Evolutionary conservation across 73 alveolate species (phyloP).

Genomic region (Paramecium primaurelia): DNA sequence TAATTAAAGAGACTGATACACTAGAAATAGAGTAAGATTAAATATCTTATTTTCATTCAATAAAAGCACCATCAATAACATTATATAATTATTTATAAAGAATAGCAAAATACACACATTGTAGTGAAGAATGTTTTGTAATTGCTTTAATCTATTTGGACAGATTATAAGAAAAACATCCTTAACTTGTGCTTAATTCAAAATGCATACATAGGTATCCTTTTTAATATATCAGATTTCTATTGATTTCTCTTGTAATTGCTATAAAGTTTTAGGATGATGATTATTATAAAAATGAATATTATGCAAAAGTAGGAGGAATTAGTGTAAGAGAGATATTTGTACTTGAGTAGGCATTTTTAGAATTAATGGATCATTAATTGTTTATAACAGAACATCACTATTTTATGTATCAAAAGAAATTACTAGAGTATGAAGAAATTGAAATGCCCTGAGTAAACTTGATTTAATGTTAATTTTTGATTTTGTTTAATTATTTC

Average conservation of each 20-base stretch:
- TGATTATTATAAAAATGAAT: conserved; percentile 65
- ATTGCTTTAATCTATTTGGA: conserved; percentile 74
- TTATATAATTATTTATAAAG: conserved; percentile 64
- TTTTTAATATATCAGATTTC: conserved; percentile 66
- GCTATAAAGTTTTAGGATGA: conserved; percentile 80
- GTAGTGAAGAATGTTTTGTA: conserved; percentile 66
- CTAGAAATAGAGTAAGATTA: not conserved
- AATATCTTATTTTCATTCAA: conserved; percentile 40
- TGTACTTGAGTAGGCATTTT: conserved; percentile 71
- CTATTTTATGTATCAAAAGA: conserved; percentile 57
- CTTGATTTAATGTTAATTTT: not conserved
- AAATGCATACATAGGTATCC: conserved; percentile 67
- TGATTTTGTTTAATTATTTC: not conserved
- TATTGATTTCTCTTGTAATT: conserved; percentile 70
- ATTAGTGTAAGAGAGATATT: conserved; percentile 64
- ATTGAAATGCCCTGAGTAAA: not conserved
- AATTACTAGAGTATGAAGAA: conserved; percentile 28
- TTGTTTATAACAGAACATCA: conserved; percentile 66
- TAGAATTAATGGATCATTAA: conserved; percentile 69
- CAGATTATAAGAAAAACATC: conserved; percentile 59
- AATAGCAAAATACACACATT: conserved; percentile 67
- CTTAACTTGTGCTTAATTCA: conserved; percentile 53
- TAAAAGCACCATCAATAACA: conserved; percentile 69
- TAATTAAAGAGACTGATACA: conserved; percentile 23
- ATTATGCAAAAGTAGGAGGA: conserved; percentile 86